Base-by-base conservation (phyloP, 306 rosid species). In the Ochetophila trinervis region DNA sequence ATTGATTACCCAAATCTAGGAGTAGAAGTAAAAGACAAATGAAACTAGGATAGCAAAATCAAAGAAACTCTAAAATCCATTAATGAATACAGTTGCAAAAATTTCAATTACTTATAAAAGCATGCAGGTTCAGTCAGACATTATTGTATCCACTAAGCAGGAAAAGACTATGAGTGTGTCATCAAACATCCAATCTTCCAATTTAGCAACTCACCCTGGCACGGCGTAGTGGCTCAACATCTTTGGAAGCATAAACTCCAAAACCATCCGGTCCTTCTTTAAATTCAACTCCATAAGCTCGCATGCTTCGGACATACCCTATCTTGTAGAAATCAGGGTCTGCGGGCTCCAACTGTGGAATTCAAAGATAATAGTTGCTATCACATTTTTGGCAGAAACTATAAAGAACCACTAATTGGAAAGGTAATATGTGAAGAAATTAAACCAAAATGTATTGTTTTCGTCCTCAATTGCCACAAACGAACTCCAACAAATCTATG, bases 211-310 rank as follows among this genome's bases (percentile, higher is more conserved):
- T 85, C 85, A 92, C 97, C 91, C 98, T 87, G 64, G 95, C 77
- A 64, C 96, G 91, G 47, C 91, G 89, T 84, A 89, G 97, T 50
- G 97, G 89, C 65, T 89, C 94, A 54, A 93, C 91, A 78, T 93
- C 98, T 84, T 87, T 93, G 61, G 98, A 87, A 78, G 98, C 98
- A 70, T 89, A 87, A 32, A 93, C 97, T 62, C 98, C 98, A 82
- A 87, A 93, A 32, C 97, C 97, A 70, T 84, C 79, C 0, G 96
- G 98, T 18, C 98, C 95, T 87, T 93, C 96, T 78, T 81, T 93
- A 78, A 89, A 93, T 45, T 89, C 97, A 54, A 93, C 57, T 57
- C 98, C 98, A 73, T 87, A 93, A 69, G 94, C 97, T 76, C 98
- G 69, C 98, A 93, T 76, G 69, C 95, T 84, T 75, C 98, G 78